These are phyloP conservation scores for Pestalotiopsis sp. DNA, from an alignment of 2,329 filamentous ascomycete species.

Conservation along the genomic window DNA sequence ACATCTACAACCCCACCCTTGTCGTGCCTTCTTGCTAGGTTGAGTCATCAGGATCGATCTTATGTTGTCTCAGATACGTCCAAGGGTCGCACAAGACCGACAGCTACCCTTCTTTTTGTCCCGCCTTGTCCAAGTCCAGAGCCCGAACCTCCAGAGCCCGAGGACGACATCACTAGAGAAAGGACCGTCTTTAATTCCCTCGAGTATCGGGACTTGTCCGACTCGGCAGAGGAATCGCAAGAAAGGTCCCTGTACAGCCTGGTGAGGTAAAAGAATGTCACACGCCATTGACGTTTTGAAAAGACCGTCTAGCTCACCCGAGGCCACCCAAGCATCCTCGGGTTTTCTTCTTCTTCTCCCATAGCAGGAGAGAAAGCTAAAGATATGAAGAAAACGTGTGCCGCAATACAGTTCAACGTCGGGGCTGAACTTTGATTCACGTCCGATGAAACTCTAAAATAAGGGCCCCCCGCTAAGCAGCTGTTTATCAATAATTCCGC, in stretches of 20 bases:
- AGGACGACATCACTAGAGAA: background rate
- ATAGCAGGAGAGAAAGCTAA: background rate
- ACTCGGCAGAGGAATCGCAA: background rate
- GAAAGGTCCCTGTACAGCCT: background rate
- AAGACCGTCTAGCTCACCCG: background rate
- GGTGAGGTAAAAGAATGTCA: background rate
- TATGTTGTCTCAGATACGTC: slow-evolving; percentile 12
- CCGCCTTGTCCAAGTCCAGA: background rate
- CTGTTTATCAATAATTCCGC: too few relatives aligned
- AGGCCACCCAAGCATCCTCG: background rate
- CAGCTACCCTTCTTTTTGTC: background rate
- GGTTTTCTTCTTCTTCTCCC: background rate
- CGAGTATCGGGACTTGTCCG: background rate
- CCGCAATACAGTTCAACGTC: slow-evolving; percentile 5
- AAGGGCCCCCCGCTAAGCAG: too few relatives aligned
- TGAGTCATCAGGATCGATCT: slow-evolving; percentile 10
- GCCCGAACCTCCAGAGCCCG: background rate
- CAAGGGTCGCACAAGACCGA: slow-evolving; percentile 1
- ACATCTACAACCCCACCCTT: background rate
- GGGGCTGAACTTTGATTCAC: background rate
- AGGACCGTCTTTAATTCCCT: background rate
- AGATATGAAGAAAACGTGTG: background rate
- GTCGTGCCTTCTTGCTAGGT: background rate
- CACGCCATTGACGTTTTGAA: background rate
- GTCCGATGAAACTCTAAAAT: slow-evolving; percentile 2